A percentile compares a stretch with the other conserved stretches of the same genome.
These are phyloP conservation scores for Fusarium subtropicale DNA, from an alignment of 2,329 filamentous ascomycete species.

Conservation along the genomic window DNA sequence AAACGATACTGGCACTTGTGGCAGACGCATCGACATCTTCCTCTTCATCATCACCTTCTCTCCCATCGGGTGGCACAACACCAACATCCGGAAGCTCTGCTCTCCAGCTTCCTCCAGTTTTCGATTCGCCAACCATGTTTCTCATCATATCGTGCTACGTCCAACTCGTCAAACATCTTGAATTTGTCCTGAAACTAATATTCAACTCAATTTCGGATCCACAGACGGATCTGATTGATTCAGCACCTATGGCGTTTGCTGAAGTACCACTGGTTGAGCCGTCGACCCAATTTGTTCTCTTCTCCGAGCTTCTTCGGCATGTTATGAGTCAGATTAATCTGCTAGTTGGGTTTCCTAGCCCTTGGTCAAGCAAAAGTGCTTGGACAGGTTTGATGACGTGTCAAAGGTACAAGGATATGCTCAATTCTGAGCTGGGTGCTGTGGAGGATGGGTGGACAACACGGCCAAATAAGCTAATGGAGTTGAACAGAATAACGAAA, in stretches of 20 bases:
- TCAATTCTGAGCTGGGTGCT: conserved; percentile 45
- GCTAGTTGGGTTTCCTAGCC: conserved; percentile 44
- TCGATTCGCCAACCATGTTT: conserved; percentile 46
- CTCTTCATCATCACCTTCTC: conserved; percentile 7
- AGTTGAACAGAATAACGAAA: conserved; percentile 36
- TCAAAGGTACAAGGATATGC: conserved; percentile 38
- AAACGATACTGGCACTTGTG: conserved; percentile 6
- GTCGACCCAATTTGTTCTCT: conserved; percentile 46
- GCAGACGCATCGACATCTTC: conserved; percentile 11
- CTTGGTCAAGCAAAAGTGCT: conserved; percentile 38
- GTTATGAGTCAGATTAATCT: conserved; percentile 45
- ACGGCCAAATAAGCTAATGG: conserved; percentile 37
- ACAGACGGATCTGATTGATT: conserved; percentile 24
- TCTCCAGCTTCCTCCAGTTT: conserved; percentile 21
- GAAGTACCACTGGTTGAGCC: conserved; percentile 43
- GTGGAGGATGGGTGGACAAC: conserved; percentile 42
- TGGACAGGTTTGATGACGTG: conserved; percentile 45
- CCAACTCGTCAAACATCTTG: conserved; percentile 45
- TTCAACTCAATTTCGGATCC: conserved; percentile 31
- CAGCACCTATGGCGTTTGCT: conserved; percentile 43
- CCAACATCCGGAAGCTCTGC: conserved; percentile 8
- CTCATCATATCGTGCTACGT: conserved; percentile 49
- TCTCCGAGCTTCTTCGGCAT: conserved; percentile 45
- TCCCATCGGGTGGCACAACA: background rate
- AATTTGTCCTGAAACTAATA: conserved; percentile 40